These are phyloP conservation scores for Avena insularis DNA, from an alignment of 176 grass and related monocot genomes.

Conservation along the genomic window DNA sequence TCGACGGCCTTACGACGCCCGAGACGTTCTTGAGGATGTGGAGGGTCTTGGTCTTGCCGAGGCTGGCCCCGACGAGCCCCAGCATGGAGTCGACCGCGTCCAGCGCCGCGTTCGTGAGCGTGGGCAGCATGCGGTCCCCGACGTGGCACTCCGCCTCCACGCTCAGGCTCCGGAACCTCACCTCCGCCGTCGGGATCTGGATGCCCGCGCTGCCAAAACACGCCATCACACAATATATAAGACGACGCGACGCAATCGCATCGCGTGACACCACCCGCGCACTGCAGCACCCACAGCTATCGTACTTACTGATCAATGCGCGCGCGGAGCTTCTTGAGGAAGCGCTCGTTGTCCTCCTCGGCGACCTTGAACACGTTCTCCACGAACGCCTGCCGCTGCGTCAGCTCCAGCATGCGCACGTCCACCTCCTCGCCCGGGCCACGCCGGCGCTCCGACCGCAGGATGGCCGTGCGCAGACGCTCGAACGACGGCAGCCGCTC, in stretches of 20 bases:
- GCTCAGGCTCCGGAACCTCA: slow-evolving; percentile 61
- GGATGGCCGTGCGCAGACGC: slow-evolving; percentile 57
- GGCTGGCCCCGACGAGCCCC: slow-evolving; percentile 43
- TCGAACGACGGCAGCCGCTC: slow-evolving; percentile 81
- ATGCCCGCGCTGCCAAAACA: slow-evolving; percentile 67
- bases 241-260: neutral
- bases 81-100: slow-evolving; percentile 63
- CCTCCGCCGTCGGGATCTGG: slow-evolving; percentile 76
- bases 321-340: slow-evolving; percentile 71
- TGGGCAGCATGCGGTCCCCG: slow-evolving; percentile 72
- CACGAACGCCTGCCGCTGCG: slow-evolving; percentile 68
- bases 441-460: slow-evolving; percentile 19
- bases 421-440: slow-evolving; percentile 54
- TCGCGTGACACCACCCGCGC: too few species aligned
- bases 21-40: slow-evolving; percentile 72
- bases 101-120: slow-evolving; percentile 62
- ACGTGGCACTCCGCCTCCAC: slow-evolving; percentile 80
- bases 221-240: neutral
- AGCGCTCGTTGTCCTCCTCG: slow-evolving; percentile 75
- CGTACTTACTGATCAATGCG: slow-evolving; percentile 57
- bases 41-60: slow-evolving; percentile 66
- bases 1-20: slow-evolving; percentile 66
- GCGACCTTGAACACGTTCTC: slow-evolving; percentile 65
- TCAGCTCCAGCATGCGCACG: slow-evolving; percentile 54
- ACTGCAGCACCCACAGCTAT: neutral